A percentile compares a stretch with the other conserved stretches of the same genome.
phyloP scores from a whole-genome alignment of 2,329 filamentous ascomycete species.

The Phialophora macrospora region DNA sequence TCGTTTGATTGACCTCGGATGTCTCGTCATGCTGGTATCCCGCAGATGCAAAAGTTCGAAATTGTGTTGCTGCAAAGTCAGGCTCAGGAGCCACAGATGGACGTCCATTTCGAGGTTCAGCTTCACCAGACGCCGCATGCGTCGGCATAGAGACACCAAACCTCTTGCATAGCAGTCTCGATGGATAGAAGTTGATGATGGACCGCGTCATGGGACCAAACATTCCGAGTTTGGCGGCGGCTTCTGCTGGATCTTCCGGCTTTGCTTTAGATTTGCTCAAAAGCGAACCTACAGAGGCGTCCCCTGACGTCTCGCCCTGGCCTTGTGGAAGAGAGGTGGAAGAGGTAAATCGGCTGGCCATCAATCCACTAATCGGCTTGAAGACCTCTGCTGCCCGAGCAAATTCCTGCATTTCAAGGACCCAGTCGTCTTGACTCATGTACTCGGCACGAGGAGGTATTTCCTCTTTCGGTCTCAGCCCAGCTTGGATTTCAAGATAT shows the following conservation, averaged over 20 bases:
- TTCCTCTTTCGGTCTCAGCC: slow-evolving; percentile 53
- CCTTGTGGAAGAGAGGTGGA: slow-evolving; percentile 55
- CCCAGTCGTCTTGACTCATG: slow-evolving; percentile 72
- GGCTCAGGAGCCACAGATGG: not conserved
- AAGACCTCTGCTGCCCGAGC: slow-evolving; percentile 76
- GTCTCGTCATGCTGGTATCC: slow-evolving; percentile 41
- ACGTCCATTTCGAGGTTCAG: slow-evolving; percentile 44
- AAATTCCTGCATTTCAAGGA: slow-evolving; percentile 80
- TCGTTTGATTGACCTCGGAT: not conserved
- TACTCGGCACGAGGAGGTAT: slow-evolving; percentile 62
- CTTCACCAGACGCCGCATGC: slow-evolving; percentile 39
- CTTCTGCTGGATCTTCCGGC: slow-evolving; percentile 75
- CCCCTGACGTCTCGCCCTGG: slow-evolving; percentile 38
- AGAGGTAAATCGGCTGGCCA: slow-evolving; percentile 91
- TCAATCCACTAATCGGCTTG: slow-evolving; percentile 86
- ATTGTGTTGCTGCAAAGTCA: slow-evolving; percentile 20
- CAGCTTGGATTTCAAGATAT: slow-evolving; percentile 79
- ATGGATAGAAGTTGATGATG: slow-evolving; percentile 74
- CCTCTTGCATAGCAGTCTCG: slow-evolving; percentile 86
- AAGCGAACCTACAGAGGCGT: slow-evolving; percentile 39
- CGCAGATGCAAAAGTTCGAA: slow-evolving; percentile 42
- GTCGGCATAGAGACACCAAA: slow-evolving; percentile 81
- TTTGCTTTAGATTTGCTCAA: slow-evolving; percentile 57
- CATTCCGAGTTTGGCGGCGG: slow-evolving; percentile 89
- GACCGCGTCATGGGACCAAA: slow-evolving; percentile 85